Conservation (phyloP, 441 rosid genomes). For the Lepidium campestre region DNA sequence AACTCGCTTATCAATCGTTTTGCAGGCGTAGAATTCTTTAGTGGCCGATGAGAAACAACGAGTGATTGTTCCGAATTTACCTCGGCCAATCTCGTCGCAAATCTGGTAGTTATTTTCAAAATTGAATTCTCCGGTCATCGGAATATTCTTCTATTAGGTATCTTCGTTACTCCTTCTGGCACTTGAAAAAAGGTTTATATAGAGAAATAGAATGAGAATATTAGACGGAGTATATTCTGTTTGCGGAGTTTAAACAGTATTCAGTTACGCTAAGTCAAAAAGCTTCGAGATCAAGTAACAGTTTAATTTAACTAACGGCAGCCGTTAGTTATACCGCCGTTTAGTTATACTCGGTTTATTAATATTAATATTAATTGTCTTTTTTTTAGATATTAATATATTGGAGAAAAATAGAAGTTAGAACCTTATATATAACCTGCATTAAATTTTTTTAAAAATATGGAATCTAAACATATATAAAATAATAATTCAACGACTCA, state of each 20-base stretch:
- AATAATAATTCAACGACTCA: background rate
- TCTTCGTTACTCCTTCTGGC: background rate
- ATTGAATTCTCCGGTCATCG: constrained; percentile 24
- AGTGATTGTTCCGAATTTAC: constrained; percentile 67
- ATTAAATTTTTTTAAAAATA: background rate
- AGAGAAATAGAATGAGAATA: constrained; percentile 15
- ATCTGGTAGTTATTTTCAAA: constrained; percentile 51
- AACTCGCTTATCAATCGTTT: constrained; percentile 50
- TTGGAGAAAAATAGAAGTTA: background rate
- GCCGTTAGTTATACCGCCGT: background rate
- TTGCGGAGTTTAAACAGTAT: constrained; percentile 1
- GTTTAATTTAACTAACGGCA: constrained; percentile 13
- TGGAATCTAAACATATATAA: background rate
- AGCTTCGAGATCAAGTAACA: background rate
- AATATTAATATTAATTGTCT: too few species aligned
- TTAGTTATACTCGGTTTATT: background rate
- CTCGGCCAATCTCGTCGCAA: constrained; percentile 79
- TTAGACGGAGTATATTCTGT: constrained; percentile 24
- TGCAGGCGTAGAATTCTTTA: constrained; percentile 58
- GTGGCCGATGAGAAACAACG: constrained; percentile 58
- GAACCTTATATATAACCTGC: background rate
- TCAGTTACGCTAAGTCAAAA: constrained; percentile 20
- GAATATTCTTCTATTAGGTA: constrained; percentile 1
- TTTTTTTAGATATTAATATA: background rate
- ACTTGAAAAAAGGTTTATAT: background rate